A percentile compares a stretch with the other conserved stretches of the same genome.
These are phyloP conservation scores for Trichophyton schoenleinii DNA, from an alignment of 2,329 filamentous ascomycete species.

Conservation along the genomic window DNA sequence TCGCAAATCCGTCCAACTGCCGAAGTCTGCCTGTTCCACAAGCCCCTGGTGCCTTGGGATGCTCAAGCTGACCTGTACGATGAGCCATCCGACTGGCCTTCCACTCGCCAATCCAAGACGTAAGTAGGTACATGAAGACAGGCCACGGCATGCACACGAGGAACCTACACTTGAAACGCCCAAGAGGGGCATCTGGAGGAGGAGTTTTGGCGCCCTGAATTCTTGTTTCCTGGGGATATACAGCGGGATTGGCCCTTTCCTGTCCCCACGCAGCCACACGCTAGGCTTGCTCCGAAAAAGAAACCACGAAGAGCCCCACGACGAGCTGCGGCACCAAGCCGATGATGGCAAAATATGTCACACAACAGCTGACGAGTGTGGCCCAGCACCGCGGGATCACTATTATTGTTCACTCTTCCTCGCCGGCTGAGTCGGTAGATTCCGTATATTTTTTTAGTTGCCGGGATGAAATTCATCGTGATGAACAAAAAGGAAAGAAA, in stretches of 20 bases:
- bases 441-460: too few species aligned
- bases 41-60: not conserved
- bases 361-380: not conserved
- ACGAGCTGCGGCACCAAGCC: not conserved
- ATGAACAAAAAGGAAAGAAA: not conserved
- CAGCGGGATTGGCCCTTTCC: not conserved
- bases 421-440: not conserved
- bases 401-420: not conserved
- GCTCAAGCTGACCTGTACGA: conserved; percentile 1
- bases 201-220: conserved; percentile 1
- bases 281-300: conserved; percentile 3
- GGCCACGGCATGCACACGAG: not conserved
- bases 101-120: not conserved
- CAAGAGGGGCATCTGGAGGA: not conserved
- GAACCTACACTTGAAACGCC: not conserved
- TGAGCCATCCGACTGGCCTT: not conserved
- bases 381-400: not conserved
- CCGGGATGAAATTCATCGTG: not conserved
- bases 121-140: not conserved
- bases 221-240: not conserved
- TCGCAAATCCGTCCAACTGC: not conserved
- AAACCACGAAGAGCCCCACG: not conserved
- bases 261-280: not conserved
- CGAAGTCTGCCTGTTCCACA: not conserved
- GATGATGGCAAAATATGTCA: not conserved